Conservation (phyloP, 2,329 filamentous ascomycete genomes). For the Hypocrella siamensis region DNA sequence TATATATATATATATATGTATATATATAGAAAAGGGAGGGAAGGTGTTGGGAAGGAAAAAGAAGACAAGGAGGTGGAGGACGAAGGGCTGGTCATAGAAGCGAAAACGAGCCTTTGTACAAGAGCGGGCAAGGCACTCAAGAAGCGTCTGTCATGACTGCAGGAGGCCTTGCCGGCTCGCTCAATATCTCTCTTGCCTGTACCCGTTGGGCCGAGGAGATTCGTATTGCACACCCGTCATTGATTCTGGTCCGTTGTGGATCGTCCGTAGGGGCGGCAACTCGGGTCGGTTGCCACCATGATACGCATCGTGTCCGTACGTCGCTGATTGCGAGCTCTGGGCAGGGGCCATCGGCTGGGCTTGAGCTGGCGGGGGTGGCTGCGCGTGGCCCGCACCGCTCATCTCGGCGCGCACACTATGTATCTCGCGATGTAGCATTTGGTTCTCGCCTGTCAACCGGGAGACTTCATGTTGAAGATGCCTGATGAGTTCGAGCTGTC, state of each 20-base stretch:
- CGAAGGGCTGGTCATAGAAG: too few relatives aligned
- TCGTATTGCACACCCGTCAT: conserved; percentile 55
- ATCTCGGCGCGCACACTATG: conserved; percentile 27
- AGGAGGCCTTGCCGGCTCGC: not conserved
- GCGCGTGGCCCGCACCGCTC: conserved; percentile 8
- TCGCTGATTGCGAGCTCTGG: conserved; percentile 4
- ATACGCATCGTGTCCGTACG: conserved; percentile 16
- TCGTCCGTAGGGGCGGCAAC: conserved; percentile 39
- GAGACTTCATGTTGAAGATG: conserved; percentile 28
- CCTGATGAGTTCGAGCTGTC: conserved; percentile 33
- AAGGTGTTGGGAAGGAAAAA: conserved; percentile 1
- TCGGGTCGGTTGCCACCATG: conserved; percentile 25
- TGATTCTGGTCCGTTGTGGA: conserved; percentile 37
- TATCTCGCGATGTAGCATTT: conserved; percentile 32
- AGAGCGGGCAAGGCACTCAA: too few relatives aligned
- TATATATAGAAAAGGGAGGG: not conserved
- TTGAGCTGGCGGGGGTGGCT: conserved; percentile 10
- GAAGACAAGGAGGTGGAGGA: not conserved
- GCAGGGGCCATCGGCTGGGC: conserved; percentile 7
- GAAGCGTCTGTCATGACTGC: too few relatives aligned
- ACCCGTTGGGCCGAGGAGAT: conserved; percentile 29
- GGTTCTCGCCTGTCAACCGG: conserved; percentile 25
- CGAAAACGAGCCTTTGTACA: too few relatives aligned
- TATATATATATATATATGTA: too few relatives aligned
- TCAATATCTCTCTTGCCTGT: conserved; percentile 24